phyloP scores from a whole-genome alignment of 345 rosid species.

The Litchi chinensis region DNA sequence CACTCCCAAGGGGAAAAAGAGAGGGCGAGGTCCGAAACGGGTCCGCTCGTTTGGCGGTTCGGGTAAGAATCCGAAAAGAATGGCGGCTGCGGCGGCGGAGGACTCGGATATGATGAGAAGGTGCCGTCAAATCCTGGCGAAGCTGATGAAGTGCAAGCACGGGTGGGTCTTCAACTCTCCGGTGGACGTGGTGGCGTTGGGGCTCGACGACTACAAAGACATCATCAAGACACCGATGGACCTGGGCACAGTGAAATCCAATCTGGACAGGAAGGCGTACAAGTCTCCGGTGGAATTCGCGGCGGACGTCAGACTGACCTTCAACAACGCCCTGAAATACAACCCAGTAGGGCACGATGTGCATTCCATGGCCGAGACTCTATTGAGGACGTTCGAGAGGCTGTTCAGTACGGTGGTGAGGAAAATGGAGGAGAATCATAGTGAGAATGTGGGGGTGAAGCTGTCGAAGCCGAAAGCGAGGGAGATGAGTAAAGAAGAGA shows the following conservation, averaged over 20 bases:
- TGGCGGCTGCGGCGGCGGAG: not conserved
- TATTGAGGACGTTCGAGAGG: slow-evolving; percentile 32
- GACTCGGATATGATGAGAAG: slow-evolving; percentile 29
- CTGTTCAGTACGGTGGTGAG: slow-evolving; percentile 20
- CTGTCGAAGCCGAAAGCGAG: slow-evolving; percentile 42
- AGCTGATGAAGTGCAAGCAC: slow-evolving; percentile 49
- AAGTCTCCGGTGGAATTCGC: slow-evolving; percentile 44
- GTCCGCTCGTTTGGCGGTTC: slow-evolving; percentile 16
- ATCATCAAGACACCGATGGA: slow-evolving; percentile 62
- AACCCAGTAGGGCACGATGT: slow-evolving; percentile 50
- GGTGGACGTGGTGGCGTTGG: slow-evolving; percentile 42
- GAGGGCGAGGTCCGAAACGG: slow-evolving; percentile 31
- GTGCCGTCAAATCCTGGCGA: slow-evolving; percentile 42
- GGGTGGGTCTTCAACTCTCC: slow-evolving; percentile 53
- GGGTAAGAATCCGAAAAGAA: slow-evolving; percentile 22
- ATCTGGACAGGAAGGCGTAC: slow-evolving; percentile 30
- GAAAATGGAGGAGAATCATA: not conserved
- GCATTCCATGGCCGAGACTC: slow-evolving; percentile 42
- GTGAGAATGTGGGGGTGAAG: slow-evolving; percentile 17
- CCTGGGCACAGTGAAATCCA: slow-evolving; percentile 51
- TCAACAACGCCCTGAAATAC: slow-evolving; percentile 53
- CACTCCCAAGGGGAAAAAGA: slow-evolving; percentile 11
- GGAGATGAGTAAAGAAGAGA: slow-evolving; percentile 53
- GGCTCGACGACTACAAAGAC: slow-evolving; percentile 47
- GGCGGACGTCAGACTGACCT: slow-evolving; percentile 56